Percentiles rank a stretch among this genome's conserved stretches.
Evolutionary conservation across 1,284 basidiomycete genomes (phyloP).

Genomic region (Sanghuangporus sanghuang): DNA sequence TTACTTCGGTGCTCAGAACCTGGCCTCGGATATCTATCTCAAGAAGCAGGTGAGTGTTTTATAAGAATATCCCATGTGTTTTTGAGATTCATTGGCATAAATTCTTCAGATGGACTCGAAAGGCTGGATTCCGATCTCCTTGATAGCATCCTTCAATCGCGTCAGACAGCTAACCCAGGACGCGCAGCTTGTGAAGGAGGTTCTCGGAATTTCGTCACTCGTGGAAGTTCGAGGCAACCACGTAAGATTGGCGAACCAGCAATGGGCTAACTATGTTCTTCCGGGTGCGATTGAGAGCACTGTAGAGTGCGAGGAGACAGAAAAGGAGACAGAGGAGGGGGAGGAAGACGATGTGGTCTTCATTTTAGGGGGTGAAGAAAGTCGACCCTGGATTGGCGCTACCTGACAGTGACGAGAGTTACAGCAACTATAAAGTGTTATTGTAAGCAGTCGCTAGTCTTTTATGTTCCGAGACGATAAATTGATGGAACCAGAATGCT

Average conservation of each 20-base stretch:
- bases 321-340: slow-evolving; percentile 37
- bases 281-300: slow-evolving; percentile 54
- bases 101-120: slow-evolving; percentile 74
- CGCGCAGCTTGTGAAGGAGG: slow-evolving; percentile 61
- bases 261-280: slow-evolving; percentile 68
- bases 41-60: slow-evolving; percentile 55
- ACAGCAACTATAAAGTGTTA: not conserved
- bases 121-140: slow-evolving; percentile 81
- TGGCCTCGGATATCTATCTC: slow-evolving; percentile 79
- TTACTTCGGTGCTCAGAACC: slow-evolving; percentile 83
- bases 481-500: not conserved
- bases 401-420: not conserved
- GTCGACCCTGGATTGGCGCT: slow-evolving; percentile 28
- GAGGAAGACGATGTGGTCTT: slow-evolving; percentile 52
- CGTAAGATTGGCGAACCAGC: slow-evolving; percentile 56
- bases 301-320: slow-evolving; percentile 29
- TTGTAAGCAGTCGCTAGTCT: not conserved
- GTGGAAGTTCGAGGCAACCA: slow-evolving; percentile 70
- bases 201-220: slow-evolving; percentile 60
- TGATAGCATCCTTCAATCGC: slow-evolving; percentile 86
- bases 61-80: not conserved
- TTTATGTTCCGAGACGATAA: not conserved
- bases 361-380: slow-evolving; percentile 35
- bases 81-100: not conserved
- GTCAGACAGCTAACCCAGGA: slow-evolving; percentile 69